Evolutionary conservation across 306 rosid species (phyloP).

Genomic region (Arachis stenosperma): DNA sequence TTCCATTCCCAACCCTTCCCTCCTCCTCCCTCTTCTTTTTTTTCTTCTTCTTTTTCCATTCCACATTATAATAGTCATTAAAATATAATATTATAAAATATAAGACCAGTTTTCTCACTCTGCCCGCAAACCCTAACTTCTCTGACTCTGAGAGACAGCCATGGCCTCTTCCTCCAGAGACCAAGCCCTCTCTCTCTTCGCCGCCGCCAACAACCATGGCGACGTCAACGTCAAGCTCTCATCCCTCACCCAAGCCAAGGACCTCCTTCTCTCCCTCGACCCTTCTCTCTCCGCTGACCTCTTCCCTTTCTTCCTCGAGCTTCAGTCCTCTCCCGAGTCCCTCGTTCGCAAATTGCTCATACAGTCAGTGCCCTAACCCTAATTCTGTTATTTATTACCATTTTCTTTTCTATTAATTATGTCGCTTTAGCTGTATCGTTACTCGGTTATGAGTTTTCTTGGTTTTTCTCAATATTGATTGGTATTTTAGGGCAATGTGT

Average conservation of each 20-base stretch:
- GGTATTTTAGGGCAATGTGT: constrained; percentile 24
- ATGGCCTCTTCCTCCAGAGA: constrained; percentile 72
- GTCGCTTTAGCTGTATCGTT: not conserved
- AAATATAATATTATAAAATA: no score
- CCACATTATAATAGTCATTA: no score
- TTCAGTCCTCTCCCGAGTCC: constrained; percentile 79
- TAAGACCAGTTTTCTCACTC: not conserved
- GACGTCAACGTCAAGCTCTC: constrained; percentile 85
- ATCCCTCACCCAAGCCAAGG: constrained; percentile 77
- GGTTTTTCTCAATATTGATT: not conserved
- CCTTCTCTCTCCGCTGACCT: constrained; percentile 72
- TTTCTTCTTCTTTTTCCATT: not conserved
- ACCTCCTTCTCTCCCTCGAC: constrained; percentile 66
- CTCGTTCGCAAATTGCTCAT: constrained; percentile 82
- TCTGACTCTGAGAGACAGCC: not conserved
- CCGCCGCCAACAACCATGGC: constrained; percentile 93
- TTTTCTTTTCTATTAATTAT: not conserved
- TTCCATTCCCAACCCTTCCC: not conserved
- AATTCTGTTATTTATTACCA: not conserved
- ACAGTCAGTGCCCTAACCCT: constrained; percentile 64
- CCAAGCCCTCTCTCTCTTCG: constrained; percentile 83
- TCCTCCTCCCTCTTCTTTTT: not conserved
- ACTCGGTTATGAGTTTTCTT: not conserved
- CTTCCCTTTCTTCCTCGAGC: constrained; percentile 85
- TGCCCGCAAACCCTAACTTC: constrained; percentile 48